These are phyloP conservation scores for Trametes cingulata DNA, from an alignment of 768 basidiomycete species.

Conservation along the genomic window DNA sequence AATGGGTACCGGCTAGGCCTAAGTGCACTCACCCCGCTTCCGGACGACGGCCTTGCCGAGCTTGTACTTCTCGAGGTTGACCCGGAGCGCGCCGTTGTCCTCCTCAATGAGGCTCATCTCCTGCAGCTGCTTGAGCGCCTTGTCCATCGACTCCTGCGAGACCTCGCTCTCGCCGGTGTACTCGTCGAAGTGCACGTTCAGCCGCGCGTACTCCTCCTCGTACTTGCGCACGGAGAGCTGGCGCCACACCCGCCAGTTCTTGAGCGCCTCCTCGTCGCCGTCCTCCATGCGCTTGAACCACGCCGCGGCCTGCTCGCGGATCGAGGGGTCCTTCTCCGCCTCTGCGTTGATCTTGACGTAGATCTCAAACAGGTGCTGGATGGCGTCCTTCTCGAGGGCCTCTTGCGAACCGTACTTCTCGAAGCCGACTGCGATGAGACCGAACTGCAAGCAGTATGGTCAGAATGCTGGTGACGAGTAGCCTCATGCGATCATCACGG, in stretches of 20 bases:
- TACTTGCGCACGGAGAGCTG: constrained; percentile 90
- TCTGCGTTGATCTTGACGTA: constrained; percentile 95
- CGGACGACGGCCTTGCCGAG: constrained; percentile 87
- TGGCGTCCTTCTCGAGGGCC: constrained; percentile 82
- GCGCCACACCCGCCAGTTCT: constrained; percentile 92
- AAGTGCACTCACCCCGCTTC: constrained; percentile 63
- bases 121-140: constrained; percentile 66
- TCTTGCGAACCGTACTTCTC: constrained; percentile 89
- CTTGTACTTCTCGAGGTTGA: constrained; percentile 89
- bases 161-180: constrained; percentile 91
- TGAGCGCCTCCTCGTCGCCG: constrained; percentile 80
- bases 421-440: constrained; percentile 87
- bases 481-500: neutral
- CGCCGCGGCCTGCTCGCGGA: constrained; percentile 73
- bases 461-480: neutral
- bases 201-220: constrained; percentile 78
- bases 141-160: constrained; percentile 69
- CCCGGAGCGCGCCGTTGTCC: constrained; percentile 77
- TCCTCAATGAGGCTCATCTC: constrained; percentile 77
- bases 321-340: constrained; percentile 66
- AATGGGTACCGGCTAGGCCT: too few species aligned
- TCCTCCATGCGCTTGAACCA: constrained; percentile 98
- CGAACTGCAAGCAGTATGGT: constrained; percentile 50
- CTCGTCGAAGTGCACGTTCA: constrained; percentile 90
- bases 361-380: constrained; percentile 92